Conservation (phyloP, 2,329 filamentous ascomycete species). For the Orbilia blumenaviensis region DNA sequence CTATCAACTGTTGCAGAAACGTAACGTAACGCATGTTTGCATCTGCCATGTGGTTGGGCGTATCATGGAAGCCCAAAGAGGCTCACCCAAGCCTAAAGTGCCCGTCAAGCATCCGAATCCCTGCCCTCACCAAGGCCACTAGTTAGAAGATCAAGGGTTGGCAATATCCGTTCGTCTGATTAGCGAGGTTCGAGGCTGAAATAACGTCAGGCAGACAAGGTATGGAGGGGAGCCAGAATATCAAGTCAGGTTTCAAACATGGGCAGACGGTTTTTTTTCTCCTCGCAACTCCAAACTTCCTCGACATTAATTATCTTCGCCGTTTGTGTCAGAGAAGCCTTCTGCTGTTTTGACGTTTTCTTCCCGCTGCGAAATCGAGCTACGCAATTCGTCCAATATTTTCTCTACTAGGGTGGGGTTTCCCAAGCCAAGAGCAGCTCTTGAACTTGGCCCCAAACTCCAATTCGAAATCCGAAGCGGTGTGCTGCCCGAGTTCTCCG, state of each 20-base stretch:
- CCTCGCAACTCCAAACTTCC: too few species aligned
- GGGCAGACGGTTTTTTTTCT: conserved; percentile 22
- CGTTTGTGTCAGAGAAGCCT: conserved; percentile 1
- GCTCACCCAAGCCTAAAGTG: background rate
- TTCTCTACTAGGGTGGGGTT: background rate
- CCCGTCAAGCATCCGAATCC: background rate
- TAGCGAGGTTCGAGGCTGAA: conserved; percentile 32
- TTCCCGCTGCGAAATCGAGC: background rate
- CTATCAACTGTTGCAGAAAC: conserved; percentile 14
- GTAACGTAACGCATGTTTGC: conserved; percentile 7
- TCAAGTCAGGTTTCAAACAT: conserved; percentile 22
- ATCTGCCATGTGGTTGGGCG: conserved; percentile 10
- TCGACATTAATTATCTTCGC: conserved; percentile 1
- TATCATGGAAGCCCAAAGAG: background rate
- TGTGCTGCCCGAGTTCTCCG: conserved; percentile 29
- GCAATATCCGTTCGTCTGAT: conserved; percentile 8
- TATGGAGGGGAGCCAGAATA: too few species aligned
- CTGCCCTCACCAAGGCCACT: conserved; percentile 5
- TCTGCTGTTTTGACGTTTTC: background rate
- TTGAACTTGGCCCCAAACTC: background rate
- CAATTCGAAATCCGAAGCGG: conserved; percentile 37
- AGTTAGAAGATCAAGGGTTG: background rate
- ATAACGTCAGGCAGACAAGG: conserved; percentile 12
- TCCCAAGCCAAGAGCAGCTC: background rate
- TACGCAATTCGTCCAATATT: conserved; percentile 13